Conservation (phyloP, 768 basidiomycete species). For the Tylopilus subfusipes region DNA sequence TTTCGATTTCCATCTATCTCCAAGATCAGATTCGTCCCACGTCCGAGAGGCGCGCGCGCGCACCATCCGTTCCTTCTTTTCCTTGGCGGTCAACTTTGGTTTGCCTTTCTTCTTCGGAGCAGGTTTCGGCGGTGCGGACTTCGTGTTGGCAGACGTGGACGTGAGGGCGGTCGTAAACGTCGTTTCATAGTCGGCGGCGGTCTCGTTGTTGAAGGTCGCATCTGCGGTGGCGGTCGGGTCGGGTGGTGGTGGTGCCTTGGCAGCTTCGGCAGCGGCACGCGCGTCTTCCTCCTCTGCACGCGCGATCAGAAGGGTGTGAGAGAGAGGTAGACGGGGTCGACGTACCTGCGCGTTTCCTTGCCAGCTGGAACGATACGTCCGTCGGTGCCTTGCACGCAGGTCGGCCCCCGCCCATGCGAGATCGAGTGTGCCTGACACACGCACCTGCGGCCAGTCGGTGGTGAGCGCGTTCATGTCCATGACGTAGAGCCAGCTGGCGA, state of each 20-base stretch:
- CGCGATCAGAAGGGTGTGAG: neutral
- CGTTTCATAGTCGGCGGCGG: slow-evolving; percentile 33
- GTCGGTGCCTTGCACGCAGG: slow-evolving; percentile 50
- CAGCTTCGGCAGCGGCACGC: slow-evolving; percentile 47
- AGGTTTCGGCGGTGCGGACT: slow-evolving; percentile 39
- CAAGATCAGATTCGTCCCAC: neutral
- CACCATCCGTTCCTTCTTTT: slow-evolving; percentile 80
- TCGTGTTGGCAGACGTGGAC: slow-evolving; percentile 36
- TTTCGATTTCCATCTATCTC: slow-evolving; percentile 57
- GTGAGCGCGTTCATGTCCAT: slow-evolving; percentile 95
- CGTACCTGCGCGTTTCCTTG: slow-evolving; percentile 58
- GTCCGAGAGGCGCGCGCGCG: slow-evolving; percentile 19
- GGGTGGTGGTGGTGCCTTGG: slow-evolving; percentile 35
- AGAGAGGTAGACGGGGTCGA: neutral
- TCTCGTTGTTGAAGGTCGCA: slow-evolving; percentile 23
- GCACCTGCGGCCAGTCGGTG: slow-evolving; percentile 87
- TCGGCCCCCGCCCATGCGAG: too few relatives aligned
- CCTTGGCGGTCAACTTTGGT: slow-evolving; percentile 67
- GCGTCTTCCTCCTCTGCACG: slow-evolving; percentile 57
- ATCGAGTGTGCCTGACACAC: too few relatives aligned
- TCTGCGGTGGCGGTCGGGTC: slow-evolving; percentile 20
- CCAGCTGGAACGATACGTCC: slow-evolving; percentile 55
- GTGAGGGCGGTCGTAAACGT: slow-evolving; percentile 29
- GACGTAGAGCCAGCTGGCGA: slow-evolving; percentile 86
- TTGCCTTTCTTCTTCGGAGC: slow-evolving; percentile 53